Percentiles rank a stretch among this genome's conserved stretches.
These are phyloP conservation scores for Neonectria hederae DNA, from an alignment of 2,329 filamentous ascomycete genomes.

Conservation along the genomic window DNA sequence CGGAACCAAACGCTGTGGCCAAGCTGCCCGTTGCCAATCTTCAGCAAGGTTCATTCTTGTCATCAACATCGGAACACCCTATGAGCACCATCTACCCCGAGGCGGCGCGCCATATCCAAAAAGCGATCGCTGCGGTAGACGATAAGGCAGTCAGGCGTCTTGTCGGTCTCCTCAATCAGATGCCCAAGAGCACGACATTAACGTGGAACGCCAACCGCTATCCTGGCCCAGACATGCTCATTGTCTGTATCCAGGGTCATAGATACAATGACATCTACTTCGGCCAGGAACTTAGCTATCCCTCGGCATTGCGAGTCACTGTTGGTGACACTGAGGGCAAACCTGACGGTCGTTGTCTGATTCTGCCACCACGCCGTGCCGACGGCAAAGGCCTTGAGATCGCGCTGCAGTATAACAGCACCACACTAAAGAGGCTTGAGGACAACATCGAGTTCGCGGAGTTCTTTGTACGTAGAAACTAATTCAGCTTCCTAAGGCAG, in stretches of 20 bases:
- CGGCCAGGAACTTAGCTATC: not conserved
- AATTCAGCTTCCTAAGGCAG: not conserved
- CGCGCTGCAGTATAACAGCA: slow-evolving; percentile 1
- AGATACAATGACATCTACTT: slow-evolving; percentile 17
- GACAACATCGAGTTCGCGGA: not conserved
- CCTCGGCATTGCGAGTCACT: not conserved
- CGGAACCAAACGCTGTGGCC: slow-evolving; percentile 18
- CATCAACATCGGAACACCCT: not conserved
- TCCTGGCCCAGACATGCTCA: slow-evolving; percentile 20
- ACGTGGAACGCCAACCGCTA: slow-evolving; percentile 23
- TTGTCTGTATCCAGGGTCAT: slow-evolving; percentile 20
- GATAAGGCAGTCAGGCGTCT: slow-evolving; percentile 20
- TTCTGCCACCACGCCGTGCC: slow-evolving; percentile 1
- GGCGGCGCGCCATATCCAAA: not conserved
- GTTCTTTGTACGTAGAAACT: slow-evolving; percentile 8
- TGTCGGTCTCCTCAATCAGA: slow-evolving; percentile 20
- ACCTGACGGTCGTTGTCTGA: slow-evolving; percentile 18
- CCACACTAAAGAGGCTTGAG: slow-evolving; percentile 14
- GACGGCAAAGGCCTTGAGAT: slow-evolving; percentile 1
- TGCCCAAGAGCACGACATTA: slow-evolving; percentile 18
- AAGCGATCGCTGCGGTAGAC: slow-evolving; percentile 10
- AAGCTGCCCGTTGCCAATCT: not conserved
- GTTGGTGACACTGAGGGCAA: slow-evolving; percentile 20
- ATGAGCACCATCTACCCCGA: not conserved
- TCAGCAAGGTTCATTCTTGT: not conserved